Evolutionary conservation across 2,329 filamentous ascomycete genomes (phyloP), one percentile per base, ranked within the genome.

Genomic region (Paraconiothyrium brasiliense): DNA sequence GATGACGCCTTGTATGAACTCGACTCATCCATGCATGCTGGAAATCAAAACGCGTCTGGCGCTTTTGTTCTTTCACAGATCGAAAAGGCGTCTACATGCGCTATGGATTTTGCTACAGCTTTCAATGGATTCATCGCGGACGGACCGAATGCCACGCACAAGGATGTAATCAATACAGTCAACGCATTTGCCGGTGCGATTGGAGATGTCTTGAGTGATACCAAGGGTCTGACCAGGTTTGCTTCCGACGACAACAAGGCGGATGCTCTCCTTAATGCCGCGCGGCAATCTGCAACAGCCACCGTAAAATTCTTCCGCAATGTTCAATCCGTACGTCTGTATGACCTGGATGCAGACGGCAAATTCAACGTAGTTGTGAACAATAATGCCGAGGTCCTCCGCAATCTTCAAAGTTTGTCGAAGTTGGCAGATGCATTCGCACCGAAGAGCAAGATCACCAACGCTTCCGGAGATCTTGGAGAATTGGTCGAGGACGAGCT

Each of bases 71-170:
- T 99, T 54, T 98, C 94, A 1, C 94, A 98, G 78, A 94, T 98
- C 61, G 95, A 99, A 77, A 99, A 98, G 83, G 94, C 95, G 0
- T 95, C 94, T 8, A 89, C 93, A 10, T 97, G 90, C 67, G 93
- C 95, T 13, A 98, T 96, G 79, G 95, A 99, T 77, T 99, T 99
- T 79, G 95, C 94, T 1, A 98, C 94, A 0, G 90, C 95, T 0
- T 99, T 98, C 85, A 99, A 97, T 83, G 97, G 97, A 80, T 98
- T 96, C 79, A 96, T 99, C 71, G 95, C 94, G 8, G 95, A 99
- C 75, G 95, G 95, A 0, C 94, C 94, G 5, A 97, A 94, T 78
- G 93, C 92, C 76, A 90, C 89, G 10, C 93, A 97, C 73, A 88
- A 91, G 1, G 94, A 97, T 62, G 91, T 99, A 63, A 98, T 98